Evolutionary conservation across 202 grass and related monocot genomes (phyloP), one percentile per base, ranked within the genome.

Genomic region (Eragrostis tef): DNA sequence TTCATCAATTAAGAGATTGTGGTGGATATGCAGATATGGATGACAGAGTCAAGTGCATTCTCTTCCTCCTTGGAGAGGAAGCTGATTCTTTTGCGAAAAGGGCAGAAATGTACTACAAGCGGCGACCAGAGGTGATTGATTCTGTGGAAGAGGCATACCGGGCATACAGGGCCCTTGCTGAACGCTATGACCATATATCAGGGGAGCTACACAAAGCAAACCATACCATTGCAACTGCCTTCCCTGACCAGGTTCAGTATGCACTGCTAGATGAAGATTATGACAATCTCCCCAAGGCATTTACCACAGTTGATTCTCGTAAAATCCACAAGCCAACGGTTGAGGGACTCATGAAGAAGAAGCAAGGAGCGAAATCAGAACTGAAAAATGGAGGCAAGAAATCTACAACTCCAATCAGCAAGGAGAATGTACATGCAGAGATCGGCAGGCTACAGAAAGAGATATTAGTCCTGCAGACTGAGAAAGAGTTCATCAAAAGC

Each of bases 171-270:
- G 94, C 90, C 17, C 84, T 98, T 50, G 94, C 92, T 24, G 90
- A 98, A 78, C 86, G 94, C 51, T 98, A 98, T 12, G 94, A 94
- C 29, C 92, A 94, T 77, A 88, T 98, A 56, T 98, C 94, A 52
- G 92, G 92, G 17, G 94, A 98, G 70, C 79, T 98, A 67, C 92
- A 98, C 70, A 98, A 98, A 78, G 92, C 94, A 83, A 98, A 98
- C 45, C 94, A 94, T 56, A 98, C 90, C n/a, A 94, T 98, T 65
- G 94, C 90, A 79, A 89, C 81, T 22, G 90, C 88, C 59, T 98
- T 98, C 82, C 94, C 94, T 26, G 94, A 98, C 9, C 94, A 98
- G 82, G 88, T 98, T 52, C 94, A 98, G 46, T 93, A 98, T 70
- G 83, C 94, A 56, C 78, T 98, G 90, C 86, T 93, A n/a, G 92